Base-by-base conservation (phyloP, 768 basidiomycete genomes). In the Boletus fagicola region DNA sequence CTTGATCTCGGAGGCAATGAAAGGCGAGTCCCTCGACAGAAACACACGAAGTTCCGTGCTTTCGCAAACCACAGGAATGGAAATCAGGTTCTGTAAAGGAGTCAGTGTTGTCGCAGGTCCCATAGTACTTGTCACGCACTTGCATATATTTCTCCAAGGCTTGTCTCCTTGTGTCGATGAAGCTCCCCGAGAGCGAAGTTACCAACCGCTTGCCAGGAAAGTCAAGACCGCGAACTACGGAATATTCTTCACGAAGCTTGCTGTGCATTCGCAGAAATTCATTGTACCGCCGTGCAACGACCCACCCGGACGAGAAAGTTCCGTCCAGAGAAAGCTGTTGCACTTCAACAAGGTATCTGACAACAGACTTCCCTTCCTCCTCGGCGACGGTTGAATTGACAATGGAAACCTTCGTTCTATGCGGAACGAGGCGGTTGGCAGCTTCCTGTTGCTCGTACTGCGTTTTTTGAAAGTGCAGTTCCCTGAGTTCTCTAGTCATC, bases 171-270 rank as follows among this genome's bases (percentile, higher is more conserved):
- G 81, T 82, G 63, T 98, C 95, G 51, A 98, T 80, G 66, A 97
- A 95, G 63, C 80, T 88, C n/a, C 84, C 85, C 20, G 93, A 91
- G 51, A 97, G 76, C n/a, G 87, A 82, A 5, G 92, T 82, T 12
- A 98, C 93, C 12, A 98, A 77, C n/a, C 89, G 83, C 73, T 98
- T 98, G 0, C 92, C 90, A 4, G 97, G 97, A 63, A 99, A 90
- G 61, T 98, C 94, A 47, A 94, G 78, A 58, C 79, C 78, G 60
- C 83, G 81, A 24, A 90, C 87, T 9, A 83, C 61, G 10, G 75
- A 71, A 65, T 88, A 87, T 45, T 84, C 83, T 48, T 97, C 97
- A 57, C 86, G 83, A 50, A 99, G 75, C 57, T 87, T 87, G 66
- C 85, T 88, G 68, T 97, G 91, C 80, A 98, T 87, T 53, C 82